phyloP scores from a whole-genome alignment of 2,329 filamentous ascomycete genomes.

The Sphaerulina populicola region DNA sequence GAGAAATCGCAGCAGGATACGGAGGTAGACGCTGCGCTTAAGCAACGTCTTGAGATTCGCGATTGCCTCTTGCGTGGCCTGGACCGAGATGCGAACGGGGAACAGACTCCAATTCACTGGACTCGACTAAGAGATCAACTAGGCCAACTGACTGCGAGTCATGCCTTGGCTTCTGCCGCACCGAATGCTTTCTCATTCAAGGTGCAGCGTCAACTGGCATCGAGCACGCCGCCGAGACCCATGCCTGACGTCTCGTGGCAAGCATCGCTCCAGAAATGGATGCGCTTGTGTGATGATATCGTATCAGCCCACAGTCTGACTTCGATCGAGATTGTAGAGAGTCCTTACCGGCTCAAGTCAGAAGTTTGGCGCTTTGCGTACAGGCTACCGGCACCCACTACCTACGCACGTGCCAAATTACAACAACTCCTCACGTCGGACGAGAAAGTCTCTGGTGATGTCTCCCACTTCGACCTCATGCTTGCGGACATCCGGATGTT shows the following conservation, averaged over 20 bases:
- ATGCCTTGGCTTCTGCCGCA: slow-evolving; percentile 55
- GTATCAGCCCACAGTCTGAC: slow-evolving; percentile 43
- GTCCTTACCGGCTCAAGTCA: slow-evolving; percentile 23
- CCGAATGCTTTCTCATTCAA: slow-evolving; percentile 81
- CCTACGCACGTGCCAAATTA: slow-evolving; percentile 63
- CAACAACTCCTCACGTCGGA: slow-evolving; percentile 55
- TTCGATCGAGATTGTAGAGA: slow-evolving; percentile 16
- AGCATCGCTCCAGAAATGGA: slow-evolving; percentile 62
- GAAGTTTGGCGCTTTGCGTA: slow-evolving; percentile 58
- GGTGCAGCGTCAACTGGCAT: slow-evolving; percentile 82
- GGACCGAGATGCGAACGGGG: slow-evolving; percentile 17
- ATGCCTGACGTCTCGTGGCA: slow-evolving; percentile 70
- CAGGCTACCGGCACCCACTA: slow-evolving; percentile 62
- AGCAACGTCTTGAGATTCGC: slow-evolving; percentile 56
- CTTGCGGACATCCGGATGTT: slow-evolving; percentile 73
- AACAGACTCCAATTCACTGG: slow-evolving; percentile 35
- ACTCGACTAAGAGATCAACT: slow-evolving; percentile 25
- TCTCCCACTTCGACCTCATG: slow-evolving; percentile 62
- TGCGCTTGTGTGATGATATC: slow-evolving; percentile 63
- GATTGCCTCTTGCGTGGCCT: slow-evolving; percentile 48
- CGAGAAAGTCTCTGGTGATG: slow-evolving; percentile 59
- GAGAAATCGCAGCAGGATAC: slow-evolving; percentile 13
- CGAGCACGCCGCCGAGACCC: slow-evolving; percentile 84
- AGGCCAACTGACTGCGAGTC: slow-evolving; percentile 46
- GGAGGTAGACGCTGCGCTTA: slow-evolving; percentile 22